Base-by-base conservation (phyloP, 805 yeast genomes). In the Nakazawaea wickerhamii region DNA sequence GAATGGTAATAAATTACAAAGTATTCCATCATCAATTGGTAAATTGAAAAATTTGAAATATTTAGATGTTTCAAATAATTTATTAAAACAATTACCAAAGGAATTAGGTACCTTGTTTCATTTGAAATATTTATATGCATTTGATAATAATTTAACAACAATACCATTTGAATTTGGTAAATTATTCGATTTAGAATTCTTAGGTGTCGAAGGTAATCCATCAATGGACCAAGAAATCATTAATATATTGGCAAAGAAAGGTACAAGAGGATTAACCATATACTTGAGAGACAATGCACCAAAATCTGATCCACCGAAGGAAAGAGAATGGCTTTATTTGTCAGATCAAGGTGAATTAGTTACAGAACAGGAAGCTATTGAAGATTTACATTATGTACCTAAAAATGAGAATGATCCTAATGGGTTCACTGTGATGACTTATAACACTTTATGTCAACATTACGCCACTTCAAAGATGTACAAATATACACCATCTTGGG, bases 401-500 rank as follows among this genome's bases (percentile, higher is more conserved):
- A 39, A 27, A 19, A 11, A 27, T 20, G 48, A 36, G 13, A 41
- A 47, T 14, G 41, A 40, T 33, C 36, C 62, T 41, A 64, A 66
- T 30, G 56, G 74, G 4, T 89, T 93, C 60, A 83, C 96, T 1
- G 66, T 90, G 36, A 72, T 88, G 75, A 79, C 89, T 30, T 91
- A 89, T 67, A 93, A 93, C 65, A 87, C 95, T 2, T 70, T 93
- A 59, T 93, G 99, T 62, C 98, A 91, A 59, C 93, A 85, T 60
- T 91, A 91, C 65, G 97, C 98, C 2, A 88, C 96, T 3, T 75
- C 93, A 17, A 84, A 80, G 59, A 73, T 91, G 83, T 93, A 87
- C 63, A 91, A 85, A 55, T 91, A 86, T 59, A 89, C 98, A 1
- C 98, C 98, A 18, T 79, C 95, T 2, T 93, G 99, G 98, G 99